Conservation (phyloP, 345 rosid species). For the Camelina laxa region DNA sequence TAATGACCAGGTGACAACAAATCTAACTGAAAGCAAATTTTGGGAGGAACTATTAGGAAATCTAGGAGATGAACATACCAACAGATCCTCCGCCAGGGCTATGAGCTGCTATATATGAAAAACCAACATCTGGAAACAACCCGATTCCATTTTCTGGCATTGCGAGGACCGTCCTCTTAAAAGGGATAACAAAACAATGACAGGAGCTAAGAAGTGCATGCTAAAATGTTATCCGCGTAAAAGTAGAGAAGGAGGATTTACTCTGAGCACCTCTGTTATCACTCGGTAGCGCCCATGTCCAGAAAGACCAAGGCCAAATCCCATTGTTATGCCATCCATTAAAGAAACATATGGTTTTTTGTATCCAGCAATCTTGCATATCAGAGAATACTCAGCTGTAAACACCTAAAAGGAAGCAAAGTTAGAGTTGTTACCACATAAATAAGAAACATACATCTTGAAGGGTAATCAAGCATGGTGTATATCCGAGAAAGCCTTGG, state of each 20-base stretch:
- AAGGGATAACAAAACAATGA: neutral
- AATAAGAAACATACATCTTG: constrained; percentile 21
- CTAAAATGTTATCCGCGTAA: constrained; percentile 4
- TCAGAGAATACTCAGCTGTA: constrained; percentile 79
- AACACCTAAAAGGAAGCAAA: constrained; percentile 60
- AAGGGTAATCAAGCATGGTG: neutral
- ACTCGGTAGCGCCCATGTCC: constrained; percentile 92
- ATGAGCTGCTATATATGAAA: constrained; percentile 87
- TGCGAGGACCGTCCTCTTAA: constrained; percentile 72
- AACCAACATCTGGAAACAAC: constrained; percentile 97
- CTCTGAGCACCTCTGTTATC: constrained; percentile 72
- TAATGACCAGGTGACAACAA: neutral
- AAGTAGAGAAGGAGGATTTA: constrained; percentile 1
- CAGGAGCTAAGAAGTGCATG: neutral
- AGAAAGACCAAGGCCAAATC: constrained; percentile 91
- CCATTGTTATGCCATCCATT: constrained; percentile 98
- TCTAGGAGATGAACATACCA: constrained; percentile 51
- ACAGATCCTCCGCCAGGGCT: constrained; percentile 92
- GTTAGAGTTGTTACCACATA: constrained; percentile 12
- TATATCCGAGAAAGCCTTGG: neutral
- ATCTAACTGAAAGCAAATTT: neutral
- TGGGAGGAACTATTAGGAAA: neutral
- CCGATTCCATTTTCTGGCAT: constrained; percentile 99
- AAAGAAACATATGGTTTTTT: constrained; percentile 83
- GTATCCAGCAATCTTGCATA: constrained; percentile 89